Conservation (phyloP, 2,329 filamentous ascomycete genomes). For the Beauveria bassiana region DNA sequence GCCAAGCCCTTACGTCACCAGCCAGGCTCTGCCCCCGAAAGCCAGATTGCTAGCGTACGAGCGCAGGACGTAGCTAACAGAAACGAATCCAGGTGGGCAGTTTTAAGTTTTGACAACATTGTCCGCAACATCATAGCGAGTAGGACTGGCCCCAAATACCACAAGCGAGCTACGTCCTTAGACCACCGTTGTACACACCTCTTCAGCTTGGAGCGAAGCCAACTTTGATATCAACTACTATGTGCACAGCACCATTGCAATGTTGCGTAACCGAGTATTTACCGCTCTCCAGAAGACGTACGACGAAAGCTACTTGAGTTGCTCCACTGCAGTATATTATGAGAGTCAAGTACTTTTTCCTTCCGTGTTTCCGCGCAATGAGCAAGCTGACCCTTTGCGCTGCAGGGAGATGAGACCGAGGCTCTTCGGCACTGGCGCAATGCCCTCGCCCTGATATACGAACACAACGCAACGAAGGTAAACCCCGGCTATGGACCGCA, state of each 20-base stretch:
- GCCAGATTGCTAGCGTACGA: conserved; percentile 8
- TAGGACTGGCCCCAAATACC: not conserved
- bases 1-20: conserved; percentile 13
- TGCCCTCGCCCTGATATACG: conserved; percentile 81
- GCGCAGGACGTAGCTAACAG: conserved; percentile 12
- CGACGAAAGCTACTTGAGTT: conserved; percentile 90
- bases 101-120: conserved; percentile 9
- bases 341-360: conserved; percentile 65
- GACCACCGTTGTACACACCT: not conserved
- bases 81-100: conserved; percentile 11
- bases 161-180: not conserved
- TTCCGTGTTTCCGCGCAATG: not conserved
- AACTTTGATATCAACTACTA: conserved; percentile 17
- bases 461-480: conserved; percentile 71
- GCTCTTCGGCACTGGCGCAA: conserved; percentile 84
- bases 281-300: conserved; percentile 92
- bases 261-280: conserved; percentile 48
- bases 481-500: conserved; percentile 61
- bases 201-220: not conserved
- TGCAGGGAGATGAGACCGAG: conserved; percentile 80
- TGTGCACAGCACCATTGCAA: conserved; percentile 27
- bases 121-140: not conserved
- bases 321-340: conserved; percentile 93
- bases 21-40: not conserved
- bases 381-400: not conserved